Evolutionary conservation across 257 asterid species (phyloP), one percentile per base, ranked within the genome.

Genomic region (Nicotiana benthamiana): DNA sequence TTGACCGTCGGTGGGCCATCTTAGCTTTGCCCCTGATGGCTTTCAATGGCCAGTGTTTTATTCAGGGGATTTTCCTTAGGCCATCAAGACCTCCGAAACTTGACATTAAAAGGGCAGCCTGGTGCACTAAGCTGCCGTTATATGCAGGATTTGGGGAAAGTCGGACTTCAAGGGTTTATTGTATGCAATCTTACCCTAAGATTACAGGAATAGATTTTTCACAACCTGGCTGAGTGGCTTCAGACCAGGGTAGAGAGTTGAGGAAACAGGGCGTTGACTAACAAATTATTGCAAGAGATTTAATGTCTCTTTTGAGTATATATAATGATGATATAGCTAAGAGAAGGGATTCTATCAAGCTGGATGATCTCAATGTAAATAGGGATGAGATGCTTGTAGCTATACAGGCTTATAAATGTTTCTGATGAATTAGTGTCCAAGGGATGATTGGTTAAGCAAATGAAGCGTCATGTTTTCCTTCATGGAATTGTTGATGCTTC

Each of bases 11-110:
- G n/a, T n/a, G n/a, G n/a, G n/a, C n/a, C n/a, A n/a, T n/a, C n/a
- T n/a, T n/a, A n/a, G n/a, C n/a, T n/a, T n/a, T n/a, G n/a, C n/a
- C n/a, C n/a, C n/a, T n/a, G n/a, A 80, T 51, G 89, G 89, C 32
- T 88, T 84, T n/a, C 91, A 86, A n/a, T 88, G 88, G 89, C 88
- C 89, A 4, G n/a, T 80, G 88, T 28, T 46, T 88, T 1, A 86
- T 86, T 32, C 89, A 88, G 75, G 87, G 84, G 6, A 1, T 86
- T 48, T 86, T 84, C n/a, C 20, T 62, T 15, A 62, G 85, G 60
- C 87, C 89, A 0, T 85, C 80, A 13, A 89, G 88, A 10, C 88
- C 89, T 5, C 88, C 91, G 16, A 83, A 60, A 79, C 83, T 84
- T 32, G 6, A 32, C 36, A 32, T 32, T 32, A 32, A 4, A 28